Percentiles rank a stretch among this genome's conserved stretches.
phyloP scores from a whole-genome alignment of 257 asterid genomes.

The Cruciata laevipes region DNA sequence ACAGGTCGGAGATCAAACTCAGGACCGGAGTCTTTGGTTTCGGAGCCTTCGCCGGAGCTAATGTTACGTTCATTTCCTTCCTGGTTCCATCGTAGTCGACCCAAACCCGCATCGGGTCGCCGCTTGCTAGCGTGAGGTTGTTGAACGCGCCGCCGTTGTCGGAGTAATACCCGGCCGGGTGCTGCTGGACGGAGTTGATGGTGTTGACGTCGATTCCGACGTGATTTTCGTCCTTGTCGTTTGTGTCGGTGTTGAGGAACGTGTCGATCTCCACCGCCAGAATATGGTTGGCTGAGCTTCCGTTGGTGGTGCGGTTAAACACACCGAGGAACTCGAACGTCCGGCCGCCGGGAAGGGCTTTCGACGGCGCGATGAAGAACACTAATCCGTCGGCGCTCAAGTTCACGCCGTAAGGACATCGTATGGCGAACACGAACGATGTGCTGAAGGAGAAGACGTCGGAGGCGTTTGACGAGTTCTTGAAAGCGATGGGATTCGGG shows the following conservation, averaged over 20 bases:
- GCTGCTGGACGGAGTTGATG: constrained; percentile 21
- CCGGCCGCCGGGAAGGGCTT: constrained; percentile 27
- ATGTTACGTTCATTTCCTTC: constrained; percentile 28
- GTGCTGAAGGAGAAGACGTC: constrained; percentile 53
- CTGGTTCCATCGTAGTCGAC: constrained; percentile 36
- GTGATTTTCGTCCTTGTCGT: constrained; percentile 45
- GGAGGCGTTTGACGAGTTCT: constrained; percentile 25
- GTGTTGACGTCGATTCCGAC: constrained; percentile 51
- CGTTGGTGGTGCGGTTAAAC: constrained; percentile 43
- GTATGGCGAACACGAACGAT: constrained; percentile 46
- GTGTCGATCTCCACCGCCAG: constrained; percentile 63
- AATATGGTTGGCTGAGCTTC: constrained; percentile 39
- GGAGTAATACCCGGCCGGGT: constrained; percentile 34
- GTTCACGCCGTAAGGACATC: constrained; percentile 23
- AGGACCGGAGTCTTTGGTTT: constrained; percentile 44
- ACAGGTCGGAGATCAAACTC: constrained; percentile 26
- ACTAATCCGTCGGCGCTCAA: constrained; percentile 50
- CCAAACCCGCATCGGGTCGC: constrained; percentile 43
- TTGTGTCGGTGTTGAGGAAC: constrained; percentile 28
- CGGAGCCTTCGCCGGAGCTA: constrained; percentile 27
- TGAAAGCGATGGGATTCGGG: constrained; percentile 41
- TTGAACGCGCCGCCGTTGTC: constrained; percentile 13
- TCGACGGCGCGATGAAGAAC: constrained; percentile 50
- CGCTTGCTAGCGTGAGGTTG: constrained; percentile 37
- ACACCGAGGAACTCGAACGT: constrained; percentile 47